Conservation (phyloP, 306 rosid species). For the Trichosanthes truncata region DNA sequence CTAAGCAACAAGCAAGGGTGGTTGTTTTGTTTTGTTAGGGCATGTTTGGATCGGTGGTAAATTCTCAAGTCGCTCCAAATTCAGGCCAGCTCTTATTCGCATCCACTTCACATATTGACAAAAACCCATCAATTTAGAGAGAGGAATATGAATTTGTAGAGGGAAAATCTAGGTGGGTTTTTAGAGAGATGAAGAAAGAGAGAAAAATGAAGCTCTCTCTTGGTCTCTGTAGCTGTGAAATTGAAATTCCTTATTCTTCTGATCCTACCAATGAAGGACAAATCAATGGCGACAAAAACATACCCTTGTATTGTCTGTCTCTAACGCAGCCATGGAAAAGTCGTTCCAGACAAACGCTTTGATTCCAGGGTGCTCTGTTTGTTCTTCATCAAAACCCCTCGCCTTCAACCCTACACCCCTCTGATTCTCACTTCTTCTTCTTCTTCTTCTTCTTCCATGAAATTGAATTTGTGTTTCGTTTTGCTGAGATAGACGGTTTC, state of each 20-base stretch:
- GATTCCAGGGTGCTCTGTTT: constrained; percentile 12
- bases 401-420: not conserved
- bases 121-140: not conserved
- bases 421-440: not conserved
- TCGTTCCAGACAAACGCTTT: constrained; percentile 19
- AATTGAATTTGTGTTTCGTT: not conserved
- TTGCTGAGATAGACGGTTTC: constrained; percentile 4
- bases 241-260: constrained; percentile 36
- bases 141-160: not conserved
- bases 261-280: constrained; percentile 13
- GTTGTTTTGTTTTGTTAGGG: constrained; percentile 31
- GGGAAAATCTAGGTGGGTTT: constrained; percentile 4
- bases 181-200: not conserved
- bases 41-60: constrained; percentile 30
- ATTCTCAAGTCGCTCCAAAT: constrained; percentile 15
- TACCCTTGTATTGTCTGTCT: constrained; percentile 29
- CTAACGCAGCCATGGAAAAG: constrained; percentile 23
- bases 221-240: constrained; percentile 17
- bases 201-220: constrained; percentile 7
- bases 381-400: constrained; percentile 9
- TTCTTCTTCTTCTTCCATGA: not conserved
- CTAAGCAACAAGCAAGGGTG: constrained; percentile 23
- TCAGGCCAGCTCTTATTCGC: constrained; percentile 43
- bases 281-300: constrained; percentile 32
- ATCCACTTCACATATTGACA: constrained; percentile 28